Conservation (phyloP, 2,329 filamentous ascomycete species). For the Colletotrichum caudatum region DNA sequence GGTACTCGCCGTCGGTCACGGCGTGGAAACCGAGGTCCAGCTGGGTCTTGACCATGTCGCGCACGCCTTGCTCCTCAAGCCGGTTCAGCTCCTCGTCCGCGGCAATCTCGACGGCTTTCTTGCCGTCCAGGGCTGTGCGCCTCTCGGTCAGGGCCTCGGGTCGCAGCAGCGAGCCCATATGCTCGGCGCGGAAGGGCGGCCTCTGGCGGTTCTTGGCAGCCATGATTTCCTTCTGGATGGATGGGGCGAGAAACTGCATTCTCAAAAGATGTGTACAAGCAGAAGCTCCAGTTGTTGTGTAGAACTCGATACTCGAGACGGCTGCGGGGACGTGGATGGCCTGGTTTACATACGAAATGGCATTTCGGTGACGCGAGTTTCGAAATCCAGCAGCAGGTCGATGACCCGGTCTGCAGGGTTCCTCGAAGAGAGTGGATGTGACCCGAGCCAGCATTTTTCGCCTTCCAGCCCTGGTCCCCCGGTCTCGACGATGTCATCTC, state of each 20-base stretch:
- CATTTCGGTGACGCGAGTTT: constrained; percentile 3
- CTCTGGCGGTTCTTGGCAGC: constrained; percentile 39
- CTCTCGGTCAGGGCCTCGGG: constrained; percentile 60
- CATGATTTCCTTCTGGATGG: constrained; percentile 20
- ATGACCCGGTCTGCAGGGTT: background rate
- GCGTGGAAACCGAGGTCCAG: constrained; percentile 74
- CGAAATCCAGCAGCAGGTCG: background rate
- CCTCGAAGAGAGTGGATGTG: background rate
- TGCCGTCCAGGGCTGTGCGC: constrained; percentile 49
- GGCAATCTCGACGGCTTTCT: constrained; percentile 44
- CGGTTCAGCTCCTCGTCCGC: constrained; percentile 66
- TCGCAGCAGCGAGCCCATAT: constrained; percentile 79
- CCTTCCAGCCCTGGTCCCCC: background rate
- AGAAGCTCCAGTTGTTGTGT: background rate
- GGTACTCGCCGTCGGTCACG: constrained; percentile 78
- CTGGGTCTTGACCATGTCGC: constrained; percentile 76
- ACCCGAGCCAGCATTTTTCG: background rate
- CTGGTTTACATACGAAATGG: constrained; percentile 14
- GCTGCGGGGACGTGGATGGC: background rate
- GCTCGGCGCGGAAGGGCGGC: constrained; percentile 79
- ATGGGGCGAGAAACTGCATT: constrained; percentile 17
- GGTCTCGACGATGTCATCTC: constrained; percentile 33
- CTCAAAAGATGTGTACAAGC: background rate
- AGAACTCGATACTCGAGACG: constrained; percentile 1
- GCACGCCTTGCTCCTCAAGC: constrained; percentile 75